phyloP scores from a whole-genome alignment of 192 early-diverging fungal species.

The Rhizophagus clarus region DNA sequence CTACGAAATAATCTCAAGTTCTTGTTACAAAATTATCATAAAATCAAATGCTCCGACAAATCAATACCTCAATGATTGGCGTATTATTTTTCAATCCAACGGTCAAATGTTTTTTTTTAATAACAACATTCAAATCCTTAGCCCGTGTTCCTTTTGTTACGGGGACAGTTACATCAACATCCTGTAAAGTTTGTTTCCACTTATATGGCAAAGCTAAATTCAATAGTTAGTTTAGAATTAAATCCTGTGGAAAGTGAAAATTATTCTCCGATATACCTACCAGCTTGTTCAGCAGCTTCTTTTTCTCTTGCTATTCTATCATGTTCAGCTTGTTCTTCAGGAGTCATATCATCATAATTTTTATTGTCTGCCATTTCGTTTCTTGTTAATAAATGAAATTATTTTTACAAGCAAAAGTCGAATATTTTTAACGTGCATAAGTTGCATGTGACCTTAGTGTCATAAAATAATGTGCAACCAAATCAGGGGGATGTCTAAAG shows the following conservation, averaged over 20 bases:
- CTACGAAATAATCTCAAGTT: constrained; percentile 36
- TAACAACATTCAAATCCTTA: constrained; percentile 64
- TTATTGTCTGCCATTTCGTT: not conserved
- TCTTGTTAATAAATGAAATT: too few species aligned
- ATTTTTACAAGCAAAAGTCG: too few species aligned
- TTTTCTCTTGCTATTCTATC: constrained; percentile 44
- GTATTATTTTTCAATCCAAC: constrained; percentile 72
- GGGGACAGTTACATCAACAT: constrained; percentile 75
- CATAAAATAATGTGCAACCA: too few species aligned
- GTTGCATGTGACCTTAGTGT: too few species aligned
- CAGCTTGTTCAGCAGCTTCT: constrained; percentile 62
- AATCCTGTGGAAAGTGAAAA: not conserved
- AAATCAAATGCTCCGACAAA: not conserved
- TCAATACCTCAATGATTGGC: constrained; percentile 68
- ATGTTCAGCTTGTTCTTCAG: constrained; percentile 48
- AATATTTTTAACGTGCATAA: too few species aligned
- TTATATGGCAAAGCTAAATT: constrained; percentile 64
- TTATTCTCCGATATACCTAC: constrained; percentile 16
- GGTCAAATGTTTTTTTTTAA: constrained; percentile 67
- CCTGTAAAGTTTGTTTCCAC: constrained; percentile 83
- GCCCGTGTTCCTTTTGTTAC: constrained; percentile 74
- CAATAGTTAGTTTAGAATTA: not conserved
- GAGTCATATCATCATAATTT: constrained; percentile 50
- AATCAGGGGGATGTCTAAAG: too few species aligned
- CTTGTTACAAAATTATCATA: not conserved